Percentiles rank a stretch among this genome's conserved stretches.
Conservation (phyloP, 164 flowering plant genomes). For the Aristolochia californica region DNA sequence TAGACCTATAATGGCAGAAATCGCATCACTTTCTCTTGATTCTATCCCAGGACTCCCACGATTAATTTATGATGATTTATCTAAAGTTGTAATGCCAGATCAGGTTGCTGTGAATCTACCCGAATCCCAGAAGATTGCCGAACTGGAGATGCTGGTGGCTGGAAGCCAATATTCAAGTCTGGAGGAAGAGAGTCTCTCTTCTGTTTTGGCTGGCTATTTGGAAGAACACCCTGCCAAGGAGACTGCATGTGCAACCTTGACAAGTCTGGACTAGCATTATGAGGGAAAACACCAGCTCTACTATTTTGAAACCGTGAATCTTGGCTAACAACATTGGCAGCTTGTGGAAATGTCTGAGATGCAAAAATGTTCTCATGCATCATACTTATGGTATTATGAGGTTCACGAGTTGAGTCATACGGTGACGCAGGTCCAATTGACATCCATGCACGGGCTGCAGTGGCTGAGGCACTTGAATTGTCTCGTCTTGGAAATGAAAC, state of each 20-base stretch:
- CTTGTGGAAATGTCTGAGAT: constrained; percentile 28
- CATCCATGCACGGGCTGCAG: constrained; percentile 80
- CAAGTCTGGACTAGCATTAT: constrained; percentile 33
- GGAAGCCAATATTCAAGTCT: constrained; percentile 79
- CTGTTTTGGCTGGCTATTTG: constrained; percentile 41
- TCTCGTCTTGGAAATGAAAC: constrained; percentile 37
- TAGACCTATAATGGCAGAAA: too few relatives aligned
- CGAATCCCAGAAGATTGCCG: constrained; percentile 44
- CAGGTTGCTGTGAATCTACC: constrained; percentile 88
- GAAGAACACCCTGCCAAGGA: constrained; percentile 43
- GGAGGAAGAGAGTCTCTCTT: constrained; percentile 71
- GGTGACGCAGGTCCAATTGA: constrained; percentile 54
- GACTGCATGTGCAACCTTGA: constrained; percentile 51
- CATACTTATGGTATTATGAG: constrained; percentile 7
- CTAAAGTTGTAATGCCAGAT: constrained; percentile 88
- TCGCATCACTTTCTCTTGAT: not conserved
- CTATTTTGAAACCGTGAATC: constrained; percentile 33
- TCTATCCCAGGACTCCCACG: not conserved
- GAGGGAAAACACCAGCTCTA: constrained; percentile 39
- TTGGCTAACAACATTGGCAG: constrained; percentile 14
- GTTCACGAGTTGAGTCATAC: constrained; percentile 36
- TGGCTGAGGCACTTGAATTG: constrained; percentile 41
- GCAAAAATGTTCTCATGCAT: constrained; percentile 34
- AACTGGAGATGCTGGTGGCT: constrained; percentile 65
- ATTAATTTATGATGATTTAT: not conserved